These are phyloP conservation scores for Xylariaceae sp. DNA, from an alignment of 2,329 filamentous ascomycete species.

Conservation along the genomic window DNA sequence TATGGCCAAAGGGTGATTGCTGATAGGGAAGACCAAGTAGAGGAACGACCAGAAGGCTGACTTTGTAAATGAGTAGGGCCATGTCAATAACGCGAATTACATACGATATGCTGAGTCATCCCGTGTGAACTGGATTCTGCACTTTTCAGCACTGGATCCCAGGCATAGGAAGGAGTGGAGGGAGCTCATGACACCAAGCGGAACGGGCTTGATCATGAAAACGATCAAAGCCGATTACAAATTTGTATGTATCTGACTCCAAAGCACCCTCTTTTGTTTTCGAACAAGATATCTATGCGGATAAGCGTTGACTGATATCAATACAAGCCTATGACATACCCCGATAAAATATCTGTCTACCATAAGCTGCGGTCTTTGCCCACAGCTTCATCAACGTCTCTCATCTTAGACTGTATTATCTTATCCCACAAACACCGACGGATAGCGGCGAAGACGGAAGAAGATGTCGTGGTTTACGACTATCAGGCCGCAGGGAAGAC, in stretches of 20 bases:
- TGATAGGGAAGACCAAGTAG: too few species aligned
- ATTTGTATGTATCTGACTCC: slow-evolving; percentile 62
- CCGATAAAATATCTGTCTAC: slow-evolving; percentile 77
- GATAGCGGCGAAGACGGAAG: slow-evolving; percentile 67
- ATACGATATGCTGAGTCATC: slow-evolving; percentile 79
- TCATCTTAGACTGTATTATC: slow-evolving; percentile 60
- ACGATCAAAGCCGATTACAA: slow-evolving; percentile 83
- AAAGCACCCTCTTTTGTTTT: too few species aligned
- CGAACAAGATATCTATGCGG: too few species aligned
- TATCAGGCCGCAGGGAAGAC: slow-evolving; percentile 56
- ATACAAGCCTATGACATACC: slow-evolving; percentile 75
- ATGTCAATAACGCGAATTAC: slow-evolving; percentile 86
- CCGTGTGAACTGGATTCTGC: slow-evolving; percentile 71
- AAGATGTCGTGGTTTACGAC: slow-evolving; percentile 79
- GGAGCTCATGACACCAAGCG: slow-evolving; percentile 61
- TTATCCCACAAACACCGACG: slow-evolving; percentile 72
- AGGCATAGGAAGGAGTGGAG: slow-evolving; percentile 60
- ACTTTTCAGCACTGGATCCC: slow-evolving; percentile 63
- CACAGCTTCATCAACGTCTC: slow-evolving; percentile 36
- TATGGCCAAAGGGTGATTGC: too few species aligned
- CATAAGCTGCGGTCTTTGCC: slow-evolving; percentile 66
- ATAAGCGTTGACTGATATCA: too few species aligned
- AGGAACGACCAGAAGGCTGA: neutral
- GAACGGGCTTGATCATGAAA: slow-evolving; percentile 70
- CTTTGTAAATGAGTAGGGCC: slow-evolving; percentile 36